Percentiles rank a stretch among this genome's conserved stretches.
phyloP scores from a whole-genome alignment of 371 early-diverging fungal species.

The Actinomucor elegans region DNA sequence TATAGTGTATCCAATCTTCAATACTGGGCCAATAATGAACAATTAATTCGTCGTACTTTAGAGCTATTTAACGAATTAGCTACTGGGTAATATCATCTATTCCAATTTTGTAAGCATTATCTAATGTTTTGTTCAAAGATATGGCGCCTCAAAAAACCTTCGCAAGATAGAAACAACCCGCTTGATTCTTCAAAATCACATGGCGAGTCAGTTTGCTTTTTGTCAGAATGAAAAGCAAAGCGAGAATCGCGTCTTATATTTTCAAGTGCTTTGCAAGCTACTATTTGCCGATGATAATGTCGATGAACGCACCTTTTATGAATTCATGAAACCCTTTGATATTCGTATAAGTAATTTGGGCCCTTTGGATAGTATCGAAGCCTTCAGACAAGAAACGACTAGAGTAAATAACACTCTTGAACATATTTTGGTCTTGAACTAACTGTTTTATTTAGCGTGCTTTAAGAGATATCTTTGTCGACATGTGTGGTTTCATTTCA shows the following conservation, averaged over 20 bases:
- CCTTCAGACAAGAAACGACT: slow-evolving; percentile 42
- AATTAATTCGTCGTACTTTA: slow-evolving; percentile 41
- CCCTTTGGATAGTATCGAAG: slow-evolving; percentile 28
- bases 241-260: slow-evolving; percentile 67
- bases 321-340: slow-evolving; percentile 74
- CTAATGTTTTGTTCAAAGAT: too few species aligned
- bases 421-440: too few species aligned
- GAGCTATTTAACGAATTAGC: slow-evolving; percentile 78
- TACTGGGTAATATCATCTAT: too few species aligned
- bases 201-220: slow-evolving; percentile 67
- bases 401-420: too few species aligned
- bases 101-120: too few species aligned
- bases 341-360: slow-evolving; percentile 47
- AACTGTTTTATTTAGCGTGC: slow-evolving; percentile 39
- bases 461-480: slow-evolving; percentile 72
- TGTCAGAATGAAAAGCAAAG: slow-evolving; percentile 45
- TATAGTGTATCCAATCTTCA: slow-evolving; percentile 26
- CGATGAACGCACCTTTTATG: slow-evolving; percentile 59
- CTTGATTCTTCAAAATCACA: slow-evolving; percentile 70
- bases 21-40: slow-evolving; percentile 38
- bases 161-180: slow-evolving; percentile 71
- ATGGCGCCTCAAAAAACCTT: slow-evolving; percentile 68
- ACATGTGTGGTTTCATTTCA: slow-evolving; percentile 77
- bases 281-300: slow-evolving; percentile 72
- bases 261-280: slow-evolving; percentile 72